Evolutionary conservation across 2,329 filamentous ascomycete genomes (phyloP).

Genomic region (Fusarium buharicum): DNA sequence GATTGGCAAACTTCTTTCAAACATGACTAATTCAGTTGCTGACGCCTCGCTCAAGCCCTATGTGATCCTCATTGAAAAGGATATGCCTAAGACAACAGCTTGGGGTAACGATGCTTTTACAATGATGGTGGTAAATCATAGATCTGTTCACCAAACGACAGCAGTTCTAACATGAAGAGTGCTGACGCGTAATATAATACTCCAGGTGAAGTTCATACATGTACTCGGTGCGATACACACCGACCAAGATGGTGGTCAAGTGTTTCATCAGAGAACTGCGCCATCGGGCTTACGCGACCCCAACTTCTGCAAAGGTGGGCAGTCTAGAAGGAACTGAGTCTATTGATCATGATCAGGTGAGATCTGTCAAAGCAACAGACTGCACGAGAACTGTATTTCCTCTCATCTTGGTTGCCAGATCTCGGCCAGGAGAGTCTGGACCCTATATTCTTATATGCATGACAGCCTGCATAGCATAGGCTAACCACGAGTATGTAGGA

Average conservation of each 20-base stretch:
- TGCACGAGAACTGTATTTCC: slow-evolving; percentile 3
- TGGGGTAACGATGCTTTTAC: no score
- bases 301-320: slow-evolving; percentile 1
- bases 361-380: slow-evolving; percentile 13
- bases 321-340: slow-evolving; percentile 26
- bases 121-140: no score
- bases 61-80: no score
- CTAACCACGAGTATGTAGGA: no score
- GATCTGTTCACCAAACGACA: no score
- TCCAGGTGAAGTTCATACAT: no score
- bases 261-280: background rate
- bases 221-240: background rate
- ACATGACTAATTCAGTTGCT: no score
- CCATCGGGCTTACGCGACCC: background rate
- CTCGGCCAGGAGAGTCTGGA: slow-evolving; percentile 13
- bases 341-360: slow-evolving; percentile 1
- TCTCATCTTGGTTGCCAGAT: slow-evolving; percentile 1
- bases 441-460: background rate
- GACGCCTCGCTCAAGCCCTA: no score
- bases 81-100: no score
- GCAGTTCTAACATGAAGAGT: no score
- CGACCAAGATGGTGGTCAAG: background rate
- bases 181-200: no score
- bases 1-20: background rate
- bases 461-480: no score